Percentiles rank a stretch among this genome's conserved stretches.
These are phyloP conservation scores for Leptographium flavum DNA, from an alignment of 2,329 filamentous ascomycete genomes.

Conservation along the genomic window DNA sequence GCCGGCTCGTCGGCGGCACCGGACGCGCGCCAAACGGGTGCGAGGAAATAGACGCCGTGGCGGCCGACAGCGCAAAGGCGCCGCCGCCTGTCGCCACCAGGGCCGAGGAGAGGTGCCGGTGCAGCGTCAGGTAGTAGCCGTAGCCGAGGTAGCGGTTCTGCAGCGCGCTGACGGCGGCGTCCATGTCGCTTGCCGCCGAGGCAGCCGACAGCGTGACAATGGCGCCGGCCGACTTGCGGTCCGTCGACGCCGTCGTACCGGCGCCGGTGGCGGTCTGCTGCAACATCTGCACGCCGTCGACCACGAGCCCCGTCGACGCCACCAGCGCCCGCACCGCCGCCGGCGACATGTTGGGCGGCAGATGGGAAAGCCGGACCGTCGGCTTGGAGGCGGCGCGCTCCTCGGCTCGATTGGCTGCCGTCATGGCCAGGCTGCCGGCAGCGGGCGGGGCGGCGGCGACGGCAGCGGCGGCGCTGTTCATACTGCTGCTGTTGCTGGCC, in stretches of 20 bases:
- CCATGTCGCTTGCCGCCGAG: slow-evolving; percentile 71
- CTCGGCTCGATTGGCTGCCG: slow-evolving; percentile 30
- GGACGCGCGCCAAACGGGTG: slow-evolving; percentile 17
- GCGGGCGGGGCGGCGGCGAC: neutral
- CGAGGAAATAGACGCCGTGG: slow-evolving; percentile 14
- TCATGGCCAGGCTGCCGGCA: neutral
- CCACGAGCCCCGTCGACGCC: slow-evolving; percentile 38
- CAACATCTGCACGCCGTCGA: slow-evolving; percentile 62
- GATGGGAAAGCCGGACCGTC: slow-evolving; percentile 44
- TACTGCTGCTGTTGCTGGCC: neutral
- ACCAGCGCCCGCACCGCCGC: slow-evolving; percentile 46
- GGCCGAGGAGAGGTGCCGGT: slow-evolving; percentile 70
- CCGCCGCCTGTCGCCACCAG: slow-evolving; percentile 29
- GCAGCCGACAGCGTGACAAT: slow-evolving; percentile 72
- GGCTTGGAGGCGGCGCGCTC: slow-evolving; percentile 48
- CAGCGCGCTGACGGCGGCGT: slow-evolving; percentile 60
- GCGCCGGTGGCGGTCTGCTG: slow-evolving; percentile 35
- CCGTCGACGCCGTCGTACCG: slow-evolving; percentile 33
- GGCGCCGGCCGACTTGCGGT: slow-evolving; percentile 59
- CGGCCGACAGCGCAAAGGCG: slow-evolving; percentile 1
- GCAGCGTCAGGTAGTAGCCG: slow-evolving; percentile 68
- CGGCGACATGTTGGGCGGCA: slow-evolving; percentile 46
- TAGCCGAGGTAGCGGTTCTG: slow-evolving; percentile 78
- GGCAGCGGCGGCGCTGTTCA: neutral
- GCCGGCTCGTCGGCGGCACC: slow-evolving; percentile 13